Percentiles rank a stretch among this genome's conserved stretches.
These are phyloP conservation scores for Cnidoscolus chayamansa DNA, from an alignment of 441 rosid genomes.

Conservation along the genomic window DNA sequence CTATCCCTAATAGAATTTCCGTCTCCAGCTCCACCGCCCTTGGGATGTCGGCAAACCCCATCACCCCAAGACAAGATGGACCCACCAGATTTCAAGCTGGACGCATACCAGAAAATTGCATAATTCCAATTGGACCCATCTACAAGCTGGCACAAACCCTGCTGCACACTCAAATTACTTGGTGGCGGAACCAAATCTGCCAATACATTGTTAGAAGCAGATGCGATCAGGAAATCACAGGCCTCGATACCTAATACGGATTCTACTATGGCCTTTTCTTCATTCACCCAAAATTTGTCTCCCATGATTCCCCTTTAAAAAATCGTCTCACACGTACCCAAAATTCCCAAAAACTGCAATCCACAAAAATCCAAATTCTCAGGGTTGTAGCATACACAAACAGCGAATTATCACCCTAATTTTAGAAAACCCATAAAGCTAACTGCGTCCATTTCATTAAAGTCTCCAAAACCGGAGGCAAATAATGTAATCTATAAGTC, in stretches of 20 bases:
- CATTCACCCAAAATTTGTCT: constrained; percentile 58
- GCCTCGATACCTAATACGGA: constrained; percentile 74
- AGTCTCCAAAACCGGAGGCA: background rate
- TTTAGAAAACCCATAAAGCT: background rate
- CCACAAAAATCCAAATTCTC: background rate
- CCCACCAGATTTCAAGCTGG: constrained; percentile 48
- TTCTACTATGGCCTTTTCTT: constrained; percentile 64
- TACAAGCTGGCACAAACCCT: constrained; percentile 63
- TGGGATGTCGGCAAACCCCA: constrained; percentile 62
- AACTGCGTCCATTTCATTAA: constrained; percentile 6
- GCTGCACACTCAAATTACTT: constrained; percentile 59
- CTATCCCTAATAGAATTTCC: constrained; percentile 42
- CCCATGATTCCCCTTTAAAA: constrained; percentile 46
- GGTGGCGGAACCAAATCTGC: constrained; percentile 49
- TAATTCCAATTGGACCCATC: constrained; percentile 79
- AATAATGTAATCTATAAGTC: constrained; percentile 10
- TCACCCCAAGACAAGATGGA: constrained; percentile 77
- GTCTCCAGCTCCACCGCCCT: constrained; percentile 48
- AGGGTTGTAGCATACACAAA: background rate
- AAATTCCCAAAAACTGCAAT: constrained; percentile 13
- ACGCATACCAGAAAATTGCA: constrained; percentile 87
- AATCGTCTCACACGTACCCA: constrained; percentile 5
- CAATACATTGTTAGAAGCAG: constrained; percentile 40
- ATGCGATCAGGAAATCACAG: constrained; percentile 56
- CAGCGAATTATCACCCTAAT: background rate